Percentiles rank a stretch among this genome's conserved stretches.
Evolutionary conservation across 768 basidiomycete genomes (phyloP).

Genomic region (Mrakia gelida): DNA sequence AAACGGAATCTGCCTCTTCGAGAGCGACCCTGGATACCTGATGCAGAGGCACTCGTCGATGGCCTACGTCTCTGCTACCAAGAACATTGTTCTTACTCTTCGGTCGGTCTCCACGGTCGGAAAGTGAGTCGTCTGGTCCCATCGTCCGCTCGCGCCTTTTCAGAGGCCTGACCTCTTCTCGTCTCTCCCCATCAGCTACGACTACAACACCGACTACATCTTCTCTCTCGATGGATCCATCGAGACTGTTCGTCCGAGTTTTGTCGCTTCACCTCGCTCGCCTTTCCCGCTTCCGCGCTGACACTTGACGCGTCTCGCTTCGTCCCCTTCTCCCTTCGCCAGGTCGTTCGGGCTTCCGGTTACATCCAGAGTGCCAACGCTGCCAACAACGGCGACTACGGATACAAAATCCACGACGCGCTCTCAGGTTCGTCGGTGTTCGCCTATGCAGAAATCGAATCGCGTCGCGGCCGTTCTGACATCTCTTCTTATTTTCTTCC

Average conservation of each 20-base stretch:
- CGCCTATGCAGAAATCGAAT: no score
- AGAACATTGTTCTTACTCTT: conserved; percentile 35
- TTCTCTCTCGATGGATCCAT: conserved; percentile 36
- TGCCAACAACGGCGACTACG: conserved; percentile 36
- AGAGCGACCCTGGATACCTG: conserved; percentile 37
- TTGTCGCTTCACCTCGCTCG: neutral
- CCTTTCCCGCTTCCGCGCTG: neutral
- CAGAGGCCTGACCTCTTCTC: neutral
- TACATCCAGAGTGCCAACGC: conserved; percentile 30
- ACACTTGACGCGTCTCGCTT: no score
- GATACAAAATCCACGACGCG: conserved; percentile 38
- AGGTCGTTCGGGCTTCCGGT: neutral
- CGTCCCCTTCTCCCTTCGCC: no score
- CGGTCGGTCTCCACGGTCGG: conserved; percentile 34
- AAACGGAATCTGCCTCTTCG: conserved; percentile 40
- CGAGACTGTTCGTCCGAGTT: conserved; percentile 1
- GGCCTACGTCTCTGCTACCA: conserved; percentile 38
- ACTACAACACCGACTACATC: conserved; percentile 33
- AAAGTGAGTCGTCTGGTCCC: conserved; percentile 34
- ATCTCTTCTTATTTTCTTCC: no score
- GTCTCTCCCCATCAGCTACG: neutral
- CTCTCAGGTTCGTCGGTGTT: conserved; percentile 10
- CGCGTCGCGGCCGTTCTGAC: no score
- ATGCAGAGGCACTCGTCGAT: conserved; percentile 39
- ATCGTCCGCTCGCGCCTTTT: no score